Percentiles rank a stretch among this genome's conserved stretches.
phyloP scores from a whole-genome alignment of 768 basidiomycete species.

The Suillus americanus region DNA sequence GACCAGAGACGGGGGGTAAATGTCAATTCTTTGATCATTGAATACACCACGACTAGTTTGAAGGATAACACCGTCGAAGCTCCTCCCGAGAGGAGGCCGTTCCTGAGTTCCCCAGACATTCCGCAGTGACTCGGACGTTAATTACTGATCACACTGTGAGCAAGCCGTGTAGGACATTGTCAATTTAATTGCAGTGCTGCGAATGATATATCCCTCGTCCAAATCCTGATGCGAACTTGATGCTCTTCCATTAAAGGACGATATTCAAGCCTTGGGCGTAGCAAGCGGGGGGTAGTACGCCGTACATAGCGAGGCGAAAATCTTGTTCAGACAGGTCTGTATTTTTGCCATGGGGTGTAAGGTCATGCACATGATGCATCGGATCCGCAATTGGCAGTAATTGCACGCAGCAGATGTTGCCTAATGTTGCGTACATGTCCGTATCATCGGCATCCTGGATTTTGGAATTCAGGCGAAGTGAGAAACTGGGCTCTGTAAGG shows the following conservation, averaged over 20 bases:
- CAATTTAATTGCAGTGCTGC: neutral
- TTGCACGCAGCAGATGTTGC: neutral
- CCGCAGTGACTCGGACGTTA: neutral
- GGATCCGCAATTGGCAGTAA: neutral
- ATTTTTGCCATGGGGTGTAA: neutral
- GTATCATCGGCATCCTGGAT: neutral
- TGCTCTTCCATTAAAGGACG: neutral
- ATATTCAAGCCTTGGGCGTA: neutral
- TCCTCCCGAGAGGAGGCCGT: neutral
- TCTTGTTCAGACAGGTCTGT: neutral
- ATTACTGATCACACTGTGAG: neutral
- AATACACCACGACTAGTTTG: neutral
- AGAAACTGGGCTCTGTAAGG: neutral
- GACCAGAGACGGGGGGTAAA: neutral
- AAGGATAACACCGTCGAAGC: neutral
- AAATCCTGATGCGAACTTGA: neutral
- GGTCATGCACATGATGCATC: neutral
- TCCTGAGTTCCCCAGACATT: neutral
- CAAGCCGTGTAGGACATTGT: neutral
- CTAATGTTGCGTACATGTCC: neutral
- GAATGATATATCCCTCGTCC: neutral
- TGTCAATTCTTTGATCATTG: neutral
- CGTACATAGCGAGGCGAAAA: neutral
- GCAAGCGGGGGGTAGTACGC: neutral
- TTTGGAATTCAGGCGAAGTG: neutral